Base-by-base conservation (phyloP, 768 basidiomycete genomes). In the Tricholoma terreum region DNA sequence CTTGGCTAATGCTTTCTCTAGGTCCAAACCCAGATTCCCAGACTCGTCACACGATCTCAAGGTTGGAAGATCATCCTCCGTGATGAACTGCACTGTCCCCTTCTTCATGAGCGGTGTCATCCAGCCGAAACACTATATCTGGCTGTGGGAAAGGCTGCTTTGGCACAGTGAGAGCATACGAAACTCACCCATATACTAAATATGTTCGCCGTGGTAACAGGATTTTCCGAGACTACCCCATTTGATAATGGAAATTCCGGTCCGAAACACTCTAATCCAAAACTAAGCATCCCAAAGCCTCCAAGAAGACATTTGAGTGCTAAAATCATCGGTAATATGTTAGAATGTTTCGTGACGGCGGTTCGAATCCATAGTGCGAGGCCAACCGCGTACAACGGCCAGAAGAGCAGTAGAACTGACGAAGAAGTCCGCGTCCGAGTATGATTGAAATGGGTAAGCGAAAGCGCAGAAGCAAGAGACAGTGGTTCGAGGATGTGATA, bases 51-150 rank as follows among this genome's bases (percentile, higher is more conserved):
- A 65, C 0, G 85, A 74, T 22, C 84, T 74, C 22, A 97, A 76
- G 0, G 85, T 80, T 42, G 93, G 93, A 21, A 98, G 80, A 65
- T 98, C 96, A 27, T 87, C 81, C 68, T 96, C 93, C 1, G 88
- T 89, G 56, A 98, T 86, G 67, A 81, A 85, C 53, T 82, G 72
- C 5, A 72, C 68, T 0, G 80, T 78, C 30, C 90, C 90, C 65
- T 86, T 86, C 62, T 75, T 78, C 84, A 94, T 81, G 15, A 94
- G 80, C 0, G 81, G 81, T 1, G 90, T 92, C 77, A 98, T 82
- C 94, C 94, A 98, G 0, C 77, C 73, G 67, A 98, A 98, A 0
- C 85, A 86, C 82, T 82, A 31, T 53, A 12, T 8, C 2, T 43
- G 21, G 52, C 43, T 38, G n/a, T 52, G n/a, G 55, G 55, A n/a